phyloP scores from a whole-genome alignment of 768 basidiomycete genomes.

The Pisolithus microcarpus region DNA sequence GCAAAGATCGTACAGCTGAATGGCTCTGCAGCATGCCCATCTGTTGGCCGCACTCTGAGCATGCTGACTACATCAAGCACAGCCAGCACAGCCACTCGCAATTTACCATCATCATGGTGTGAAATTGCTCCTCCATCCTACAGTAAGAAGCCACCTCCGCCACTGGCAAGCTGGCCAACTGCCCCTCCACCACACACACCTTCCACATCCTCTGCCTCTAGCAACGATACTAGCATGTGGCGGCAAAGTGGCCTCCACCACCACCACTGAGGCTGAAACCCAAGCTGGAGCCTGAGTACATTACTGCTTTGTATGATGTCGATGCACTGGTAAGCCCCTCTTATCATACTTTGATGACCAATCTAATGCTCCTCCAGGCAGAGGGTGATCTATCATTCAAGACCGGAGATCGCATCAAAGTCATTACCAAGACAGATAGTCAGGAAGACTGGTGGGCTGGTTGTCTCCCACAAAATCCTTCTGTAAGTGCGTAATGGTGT shows the following conservation, averaged over 20 bases:
- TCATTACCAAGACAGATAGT: constrained; percentile 75
- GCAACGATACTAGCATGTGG: constrained; percentile 21
- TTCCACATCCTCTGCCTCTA: constrained; percentile 8
- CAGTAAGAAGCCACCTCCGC: constrained; percentile 38
- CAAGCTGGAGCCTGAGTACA: constrained; percentile 66
- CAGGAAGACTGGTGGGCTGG: constrained; percentile 99
- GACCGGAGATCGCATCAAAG: constrained; percentile 84
- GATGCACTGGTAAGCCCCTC: constrained; percentile 60
- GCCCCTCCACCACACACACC: constrained; percentile 46
- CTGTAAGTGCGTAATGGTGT: no score
- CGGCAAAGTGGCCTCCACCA: constrained; percentile 76
- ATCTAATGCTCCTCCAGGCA: constrained; percentile 39
- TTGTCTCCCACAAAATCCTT: constrained; percentile 30
- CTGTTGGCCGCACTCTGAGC: constrained; percentile 29
- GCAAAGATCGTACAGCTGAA: constrained; percentile 63
- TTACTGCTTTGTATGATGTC: constrained; percentile 93
- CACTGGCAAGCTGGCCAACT: constrained; percentile 20
- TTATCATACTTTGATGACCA: neutral
- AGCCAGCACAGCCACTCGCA: constrained; percentile 17
- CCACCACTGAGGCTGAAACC: constrained; percentile 79
- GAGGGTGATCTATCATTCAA: constrained; percentile 90
- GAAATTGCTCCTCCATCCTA: constrained; percentile 21
- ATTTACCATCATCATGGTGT: constrained; percentile 18
- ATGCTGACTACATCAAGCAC: constrained; percentile 21
- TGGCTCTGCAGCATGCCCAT: constrained; percentile 31